Base-by-base conservation (phyloP, 2,329 filamentous ascomycete species). In the Phialocephala subalpina region DNA sequence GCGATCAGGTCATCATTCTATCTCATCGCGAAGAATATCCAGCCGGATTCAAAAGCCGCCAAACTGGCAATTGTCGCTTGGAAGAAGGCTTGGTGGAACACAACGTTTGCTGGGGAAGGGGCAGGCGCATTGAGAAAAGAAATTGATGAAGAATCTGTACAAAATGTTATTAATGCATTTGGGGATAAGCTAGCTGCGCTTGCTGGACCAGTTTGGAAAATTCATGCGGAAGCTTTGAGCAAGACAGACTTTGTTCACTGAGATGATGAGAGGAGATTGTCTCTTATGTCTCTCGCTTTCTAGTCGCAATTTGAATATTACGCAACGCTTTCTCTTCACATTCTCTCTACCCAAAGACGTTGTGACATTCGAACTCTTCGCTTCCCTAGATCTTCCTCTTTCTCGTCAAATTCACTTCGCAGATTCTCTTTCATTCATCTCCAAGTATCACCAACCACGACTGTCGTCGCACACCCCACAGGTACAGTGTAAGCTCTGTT, bases 21-120 rank as follows among this genome's bases (percentile, higher is more conserved):
- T 59, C 67, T 69, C 16, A 63, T 71, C 58, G 67, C 69, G 7
- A 67, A 66, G 59, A 64, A 71, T 65, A 57, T 71, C 29, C 63
- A 64, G 53, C 67, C 69, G 18, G 36, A 47, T 49, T 20, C 20
- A 14, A 61, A 61, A 22, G 42, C 33, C 22, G 68, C 63, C 35
- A 65, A 29, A 27, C 14, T 25, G 7, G 62, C 63, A 12, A 56
- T 70, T 25, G 18, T 20, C 12, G 40, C 36, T 33, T 63, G 57
- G 57, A 67, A 63, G 60, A 25, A 35, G 20, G 38, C 60, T 45
- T 70, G 62, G 66, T 63, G 68, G 68, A 49, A 59, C 20, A 61
- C 62, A 57, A 70, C 68, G 3, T 70, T 70, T 64, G 67, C 59
- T 55, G 65, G 67, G 9, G 56, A 63, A 29, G 20, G 60, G 12